Evolutionary conservation across 345 rosid species (phyloP), one percentile per base, ranked within the genome.

Genomic region (Bruguiera parviflora): DNA sequence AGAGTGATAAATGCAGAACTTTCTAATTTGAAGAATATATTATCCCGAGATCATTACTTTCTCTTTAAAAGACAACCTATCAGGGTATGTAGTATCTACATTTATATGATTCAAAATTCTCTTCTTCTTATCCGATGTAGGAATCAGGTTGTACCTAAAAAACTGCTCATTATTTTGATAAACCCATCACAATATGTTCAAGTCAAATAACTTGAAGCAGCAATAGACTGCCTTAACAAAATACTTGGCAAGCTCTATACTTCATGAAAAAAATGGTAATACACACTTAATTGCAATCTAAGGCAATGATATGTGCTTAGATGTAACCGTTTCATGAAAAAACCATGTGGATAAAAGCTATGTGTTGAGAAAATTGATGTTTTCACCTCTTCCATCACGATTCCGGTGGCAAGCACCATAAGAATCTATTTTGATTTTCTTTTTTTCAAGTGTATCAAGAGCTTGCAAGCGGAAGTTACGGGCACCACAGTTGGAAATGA

Each of bases 401-500:
- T 87, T 94, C 27, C 89, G 81, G 73, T 88, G 97, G 81, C 96
- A 95, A 73, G 79, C 82, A 70, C 99, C 97, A 80, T 95, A 95
- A 37, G 97, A 95, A 83, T 92, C 96, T 61, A 95, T 90, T 71
- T 67, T 76, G 59, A 92, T 22, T 7, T 82, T 82, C 20, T 79
- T 77, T 64, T 78, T 82, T 84, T 82, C 93, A 77, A 95, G 85
- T 5, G 77, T 84, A 60, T 84, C 85, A 77, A 95, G 96, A 60
- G 90, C 99, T 78, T 92, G 91, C 80, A 95, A 72, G 10, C 97
- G 87, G 60, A 95, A 95, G 74, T 95, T 95, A 58, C 85, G 89
- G 37, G 99, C 96, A 63, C 84, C 96, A 37, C 99, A 95, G 35
- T 92, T 95, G 16, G 99, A 92, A 77, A 95, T 92, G 84, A 95